Base-by-base conservation (phyloP, 2,329 filamentous ascomycete genomes). In the Colletotrichum sp. region DNA sequence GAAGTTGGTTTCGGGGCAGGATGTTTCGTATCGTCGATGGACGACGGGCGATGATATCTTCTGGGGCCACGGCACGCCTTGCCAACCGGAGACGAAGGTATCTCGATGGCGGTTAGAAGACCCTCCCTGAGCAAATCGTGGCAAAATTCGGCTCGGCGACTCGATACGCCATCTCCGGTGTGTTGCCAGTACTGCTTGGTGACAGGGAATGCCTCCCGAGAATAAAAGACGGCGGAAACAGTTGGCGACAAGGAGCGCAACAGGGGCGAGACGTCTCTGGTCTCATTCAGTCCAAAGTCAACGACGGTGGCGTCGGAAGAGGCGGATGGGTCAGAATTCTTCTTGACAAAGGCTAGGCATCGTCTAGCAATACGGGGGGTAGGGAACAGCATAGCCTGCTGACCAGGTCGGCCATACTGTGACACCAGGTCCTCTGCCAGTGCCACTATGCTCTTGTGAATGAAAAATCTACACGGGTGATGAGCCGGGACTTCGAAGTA, bases 151-250 rank as follows among this genome's bases (percentile, higher is more conserved):
- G 95, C 96, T 55, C 96, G 92, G 66, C 97, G 93, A 83, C 96
- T 98, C 1, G 96, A 98, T 16, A 98, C 89, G 18, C 97, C 97
- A 77, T 98, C 96, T 25, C 97, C 97, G 1, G 95, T 94, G 84
- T 99, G 97, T 83, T 98, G 97, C 97, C 97, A 99, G 81, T 98
- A 98, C 80, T 96, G 91, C 84, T 98, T 98, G n/a, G 95, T 95
- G 75, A 94, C 84, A 6, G 91, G 86, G 79, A 93, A 96, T 22
- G 92, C 86, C 15, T 92, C 90, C 61, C 90, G 87, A 1, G 93
- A 91, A 79, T 94, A 95, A 56, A 98, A 82, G 5, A 98, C 92
- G 28, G 92, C 93, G 2, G 91, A 94, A 27, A 96, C 86, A 12
- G 89, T 87, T 0, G 93, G 93, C 4, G 87, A 86, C 32, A 94